phyloP scores from a whole-genome alignment of 2,329 filamentous ascomycete species.

The Biscogniauxia mediterranea region DNA sequence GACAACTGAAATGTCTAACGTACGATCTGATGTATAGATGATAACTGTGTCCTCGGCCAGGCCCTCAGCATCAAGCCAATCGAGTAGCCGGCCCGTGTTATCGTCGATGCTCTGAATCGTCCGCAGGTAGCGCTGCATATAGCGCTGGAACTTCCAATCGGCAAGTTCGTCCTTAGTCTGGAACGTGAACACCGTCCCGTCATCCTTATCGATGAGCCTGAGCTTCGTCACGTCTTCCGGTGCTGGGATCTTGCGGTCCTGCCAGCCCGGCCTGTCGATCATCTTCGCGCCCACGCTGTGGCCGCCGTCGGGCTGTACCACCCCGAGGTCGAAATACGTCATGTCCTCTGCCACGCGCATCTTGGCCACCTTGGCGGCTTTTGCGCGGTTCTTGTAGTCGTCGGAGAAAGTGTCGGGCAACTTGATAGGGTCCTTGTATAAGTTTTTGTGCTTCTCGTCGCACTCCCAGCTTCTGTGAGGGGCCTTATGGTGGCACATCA shows the following conservation, averaged over 20 bases:
- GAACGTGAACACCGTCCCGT: constrained; percentile 44
- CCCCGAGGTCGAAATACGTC: constrained; percentile 4
- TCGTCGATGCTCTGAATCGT: constrained; percentile 53
- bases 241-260: neutral
- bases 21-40: constrained; percentile 50
- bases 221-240: constrained; percentile 34
- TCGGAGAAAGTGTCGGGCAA: constrained; percentile 52
- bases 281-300: constrained; percentile 1
- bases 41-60: constrained; percentile 48
- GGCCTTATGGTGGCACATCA: constrained; percentile 58
- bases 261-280: neutral
- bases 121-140: constrained; percentile 55
- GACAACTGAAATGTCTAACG: neutral
- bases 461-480: constrained; percentile 53
- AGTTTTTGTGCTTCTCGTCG: constrained; percentile 44
- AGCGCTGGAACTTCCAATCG: constrained; percentile 56
- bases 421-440: constrained; percentile 46
- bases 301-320: constrained; percentile 6
- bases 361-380: constrained; percentile 46
- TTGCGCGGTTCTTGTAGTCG: constrained; percentile 53
- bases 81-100: constrained; percentile 47
- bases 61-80: constrained; percentile 42
- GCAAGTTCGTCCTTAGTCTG: constrained; percentile 39
- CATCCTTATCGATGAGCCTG: constrained; percentile 6
- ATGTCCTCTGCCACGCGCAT: constrained; percentile 7